phyloP scores from a whole-genome alignment of 179 eudicot genomes.

The Heliamphora pulchella region DNA sequence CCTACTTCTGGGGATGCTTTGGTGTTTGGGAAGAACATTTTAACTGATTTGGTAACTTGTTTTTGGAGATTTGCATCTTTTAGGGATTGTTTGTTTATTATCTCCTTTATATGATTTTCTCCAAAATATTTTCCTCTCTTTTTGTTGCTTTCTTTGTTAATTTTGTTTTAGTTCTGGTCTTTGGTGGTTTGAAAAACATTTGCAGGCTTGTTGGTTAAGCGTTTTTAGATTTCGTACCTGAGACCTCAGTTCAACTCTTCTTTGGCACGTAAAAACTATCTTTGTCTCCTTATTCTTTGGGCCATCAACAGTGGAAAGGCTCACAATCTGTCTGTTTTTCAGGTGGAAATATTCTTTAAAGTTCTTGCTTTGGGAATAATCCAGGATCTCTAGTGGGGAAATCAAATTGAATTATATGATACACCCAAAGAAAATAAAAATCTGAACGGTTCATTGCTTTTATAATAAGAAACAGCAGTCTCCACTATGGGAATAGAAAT shows the following conservation, averaged over 20 bases:
- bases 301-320: not conserved
- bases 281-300: not conserved
- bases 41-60: slow-evolving; percentile 74
- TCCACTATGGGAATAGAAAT: not conserved
- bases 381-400: not conserved
- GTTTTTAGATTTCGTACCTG: not conserved
- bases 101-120: not conserved
- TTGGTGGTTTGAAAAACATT: not conserved
- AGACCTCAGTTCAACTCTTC: not conserved
- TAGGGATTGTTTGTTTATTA: not conserved
- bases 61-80: not conserved
- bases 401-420: not conserved
- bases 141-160: not conserved
- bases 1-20: slow-evolving; percentile 98
- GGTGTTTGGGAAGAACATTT: slow-evolving; percentile 75
- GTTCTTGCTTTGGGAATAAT: not conserved
- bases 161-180: not conserved
- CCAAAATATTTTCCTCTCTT: not conserved
- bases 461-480: not conserved
- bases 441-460: not conserved
- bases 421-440: not conserved
- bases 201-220: not conserved
- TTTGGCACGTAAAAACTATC: no score
- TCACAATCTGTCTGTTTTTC: no score
- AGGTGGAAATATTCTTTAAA: no score